Conservation (phyloP, 148 eudicot species). For the Persicaria tinctoria region DNA sequence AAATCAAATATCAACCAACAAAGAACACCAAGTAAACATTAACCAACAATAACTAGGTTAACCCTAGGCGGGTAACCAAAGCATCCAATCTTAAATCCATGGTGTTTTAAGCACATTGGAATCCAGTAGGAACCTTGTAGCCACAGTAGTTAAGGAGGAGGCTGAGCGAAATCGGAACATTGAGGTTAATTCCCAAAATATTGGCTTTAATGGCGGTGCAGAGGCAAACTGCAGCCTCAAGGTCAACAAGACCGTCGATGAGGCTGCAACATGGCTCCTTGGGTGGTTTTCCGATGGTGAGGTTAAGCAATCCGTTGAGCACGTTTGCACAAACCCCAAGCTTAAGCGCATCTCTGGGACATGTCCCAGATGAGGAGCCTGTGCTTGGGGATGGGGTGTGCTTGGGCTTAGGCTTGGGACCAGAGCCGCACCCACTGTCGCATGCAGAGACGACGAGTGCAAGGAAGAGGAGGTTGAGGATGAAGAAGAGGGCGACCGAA, state of each 20-base stretch:
- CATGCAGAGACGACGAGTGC: background rate
- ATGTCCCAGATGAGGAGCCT: background rate
- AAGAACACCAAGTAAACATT: no score
- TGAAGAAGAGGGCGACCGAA: background rate
- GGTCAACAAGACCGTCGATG: background rate
- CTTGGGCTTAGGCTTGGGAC: background rate
- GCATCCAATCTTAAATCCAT: no score
- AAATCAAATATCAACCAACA: no score
- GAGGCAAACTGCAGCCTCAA: background rate
- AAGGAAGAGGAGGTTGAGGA: constrained; percentile 5
- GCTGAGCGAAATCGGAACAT: constrained; percentile 38
- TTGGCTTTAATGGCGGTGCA: background rate
- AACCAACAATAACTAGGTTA: no score
- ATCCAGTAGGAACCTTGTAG: constrained; percentile 9
- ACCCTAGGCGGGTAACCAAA: no score
- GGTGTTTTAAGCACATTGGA: background rate
- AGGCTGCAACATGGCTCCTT: constrained; percentile 6
- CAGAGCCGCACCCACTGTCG: background rate
- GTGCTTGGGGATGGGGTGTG: background rate
- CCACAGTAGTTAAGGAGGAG: constrained; percentile 43
- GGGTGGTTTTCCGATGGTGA: background rate
- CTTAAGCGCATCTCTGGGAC: background rate
- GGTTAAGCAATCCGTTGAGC: background rate
- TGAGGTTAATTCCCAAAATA: constrained; percentile 38
- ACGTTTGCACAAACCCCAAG: constrained; percentile 1